A percentile compares a stretch with the other conserved stretches of the same genome.
These are phyloP conservation scores for Pseudocercospora eumusae DNA, from an alignment of 2,329 filamentous ascomycete species.

Conservation along the genomic window DNA sequence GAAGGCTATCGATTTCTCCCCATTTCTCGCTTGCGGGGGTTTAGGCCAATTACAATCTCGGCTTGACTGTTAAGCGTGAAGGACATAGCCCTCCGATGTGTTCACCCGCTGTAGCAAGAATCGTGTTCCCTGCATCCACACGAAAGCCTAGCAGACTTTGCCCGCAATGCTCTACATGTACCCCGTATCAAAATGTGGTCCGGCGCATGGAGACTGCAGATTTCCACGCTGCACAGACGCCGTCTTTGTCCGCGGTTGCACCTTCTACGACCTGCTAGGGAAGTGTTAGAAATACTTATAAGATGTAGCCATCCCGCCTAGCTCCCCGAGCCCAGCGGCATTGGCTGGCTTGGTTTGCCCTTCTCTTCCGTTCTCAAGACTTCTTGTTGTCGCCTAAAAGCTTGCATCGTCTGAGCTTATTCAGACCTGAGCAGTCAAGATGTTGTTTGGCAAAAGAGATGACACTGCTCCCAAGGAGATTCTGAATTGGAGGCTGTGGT, in stretches of 20 bases:
- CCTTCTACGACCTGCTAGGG: neutral
- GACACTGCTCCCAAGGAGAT: conserved; percentile 66
- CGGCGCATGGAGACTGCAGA: neutral
- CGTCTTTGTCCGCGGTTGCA: conserved; percentile 11
- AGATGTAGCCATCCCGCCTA: neutral
- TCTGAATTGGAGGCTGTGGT: conserved; percentile 78
- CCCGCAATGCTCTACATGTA: conserved; percentile 17
- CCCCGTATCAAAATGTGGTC: neutral
- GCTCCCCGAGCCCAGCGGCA: neutral
- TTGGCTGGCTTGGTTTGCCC: neutral
- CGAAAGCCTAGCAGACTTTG: conserved; percentile 1
- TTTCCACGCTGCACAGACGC: conserved; percentile 9
- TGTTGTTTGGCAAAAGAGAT: conserved; percentile 35
- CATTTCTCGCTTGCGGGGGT: too few species aligned
- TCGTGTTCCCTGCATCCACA: conserved; percentile 12
- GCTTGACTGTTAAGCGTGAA: too few species aligned
- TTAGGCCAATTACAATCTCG: too few species aligned
- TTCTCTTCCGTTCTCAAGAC: neutral
- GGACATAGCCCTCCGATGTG: too few species aligned
- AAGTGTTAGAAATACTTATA: neutral
- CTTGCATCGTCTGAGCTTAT: conserved; percentile 17
- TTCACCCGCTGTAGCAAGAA: conserved; percentile 7
- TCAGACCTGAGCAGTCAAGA: conserved; percentile 24
- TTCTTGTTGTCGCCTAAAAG: neutral
- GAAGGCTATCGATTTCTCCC: too few species aligned